phyloP scores from a whole-genome alignment of 2,329 filamentous ascomycete species.

The Pleoardoris graminearum region DNA sequence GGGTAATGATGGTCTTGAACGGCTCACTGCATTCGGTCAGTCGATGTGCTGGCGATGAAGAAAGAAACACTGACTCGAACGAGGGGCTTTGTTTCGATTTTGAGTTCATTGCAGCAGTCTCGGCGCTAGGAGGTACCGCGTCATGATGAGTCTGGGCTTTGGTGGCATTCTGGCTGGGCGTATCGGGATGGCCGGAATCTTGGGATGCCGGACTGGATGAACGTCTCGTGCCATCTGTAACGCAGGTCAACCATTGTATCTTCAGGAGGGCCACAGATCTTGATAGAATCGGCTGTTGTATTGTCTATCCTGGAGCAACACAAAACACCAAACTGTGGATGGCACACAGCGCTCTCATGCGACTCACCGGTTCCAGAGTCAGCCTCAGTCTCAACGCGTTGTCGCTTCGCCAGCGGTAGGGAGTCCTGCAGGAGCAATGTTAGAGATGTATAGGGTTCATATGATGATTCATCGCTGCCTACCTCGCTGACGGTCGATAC shows the following conservation, averaged over 20 bases:
- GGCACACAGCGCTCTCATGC: background rate
- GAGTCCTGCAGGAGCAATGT: background rate
- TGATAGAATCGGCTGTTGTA: too few relatives aligned
- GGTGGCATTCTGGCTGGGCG: background rate
- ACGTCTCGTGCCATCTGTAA: background rate
- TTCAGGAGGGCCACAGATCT: too few relatives aligned
- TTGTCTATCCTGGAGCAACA: too few relatives aligned
- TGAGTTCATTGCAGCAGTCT: background rate
- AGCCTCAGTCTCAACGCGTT: background rate
- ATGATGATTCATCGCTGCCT: background rate
- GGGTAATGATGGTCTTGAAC: constrained; percentile 16
- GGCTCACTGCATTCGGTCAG: constrained; percentile 5
- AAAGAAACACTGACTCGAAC: background rate
- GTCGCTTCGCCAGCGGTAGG: background rate
- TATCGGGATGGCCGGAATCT: background rate
- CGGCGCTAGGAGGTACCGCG: background rate
- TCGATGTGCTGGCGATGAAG: background rate
- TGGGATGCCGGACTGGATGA: background rate
- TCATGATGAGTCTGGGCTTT: background rate
- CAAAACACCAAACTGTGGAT: too few relatives aligned
- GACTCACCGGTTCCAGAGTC: background rate
- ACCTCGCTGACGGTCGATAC: background rate
- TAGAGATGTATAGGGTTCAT: background rate
- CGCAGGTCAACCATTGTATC: background rate
- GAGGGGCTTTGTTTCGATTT: background rate